Evolutionary conservation across 805 yeast genomes (phyloP).

Genomic region (Zygotorulaspora sp.): DNA sequence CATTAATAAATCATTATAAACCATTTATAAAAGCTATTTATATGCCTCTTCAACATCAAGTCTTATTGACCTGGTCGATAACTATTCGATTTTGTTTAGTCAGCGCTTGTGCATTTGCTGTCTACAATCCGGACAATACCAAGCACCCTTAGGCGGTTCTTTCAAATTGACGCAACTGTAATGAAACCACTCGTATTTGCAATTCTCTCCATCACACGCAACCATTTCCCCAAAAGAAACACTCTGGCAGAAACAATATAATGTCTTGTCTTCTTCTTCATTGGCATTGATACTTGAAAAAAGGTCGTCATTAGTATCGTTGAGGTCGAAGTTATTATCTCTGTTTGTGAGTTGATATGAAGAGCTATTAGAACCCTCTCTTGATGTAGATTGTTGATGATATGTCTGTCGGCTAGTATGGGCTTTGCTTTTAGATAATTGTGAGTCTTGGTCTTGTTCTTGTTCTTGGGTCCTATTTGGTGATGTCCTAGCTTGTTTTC

Average conservation of each 20-base stretch:
- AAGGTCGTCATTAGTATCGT: conserved; percentile 34
- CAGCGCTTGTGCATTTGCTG: conserved; percentile 28
- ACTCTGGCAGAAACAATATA: conserved; percentile 89
- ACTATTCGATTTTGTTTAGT: no score
- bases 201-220: conserved; percentile 88
- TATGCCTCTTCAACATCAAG: no score
- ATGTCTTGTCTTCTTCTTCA: conserved; percentile 58
- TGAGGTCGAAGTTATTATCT: conserved; percentile 19
- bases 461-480: conserved; percentile 8
- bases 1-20: no score
- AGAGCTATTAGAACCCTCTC: conserved; percentile 5
- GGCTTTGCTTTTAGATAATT: conserved; percentile 7
- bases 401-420: conserved; percentile 5
- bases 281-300: conserved; percentile 33
- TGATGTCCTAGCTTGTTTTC: conserved; percentile 18
- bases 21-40: no score
- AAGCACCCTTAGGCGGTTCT: conserved; percentile 84
- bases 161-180: conserved; percentile 89
- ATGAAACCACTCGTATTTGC: conserved; percentile 94
- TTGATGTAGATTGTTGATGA: conserved; percentile 5
- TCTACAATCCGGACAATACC: conserved; percentile 89
- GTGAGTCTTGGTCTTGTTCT: conserved; percentile 5
- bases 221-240: conserved; percentile 95
- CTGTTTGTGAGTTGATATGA: conserved; percentile 6
- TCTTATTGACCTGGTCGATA: no score